Percentiles rank a stretch among this genome's conserved stretches.
Evolutionary conservation across 2,329 filamentous ascomycete species (phyloP).

Genomic region (Tolypocladium inflatum): DNA sequence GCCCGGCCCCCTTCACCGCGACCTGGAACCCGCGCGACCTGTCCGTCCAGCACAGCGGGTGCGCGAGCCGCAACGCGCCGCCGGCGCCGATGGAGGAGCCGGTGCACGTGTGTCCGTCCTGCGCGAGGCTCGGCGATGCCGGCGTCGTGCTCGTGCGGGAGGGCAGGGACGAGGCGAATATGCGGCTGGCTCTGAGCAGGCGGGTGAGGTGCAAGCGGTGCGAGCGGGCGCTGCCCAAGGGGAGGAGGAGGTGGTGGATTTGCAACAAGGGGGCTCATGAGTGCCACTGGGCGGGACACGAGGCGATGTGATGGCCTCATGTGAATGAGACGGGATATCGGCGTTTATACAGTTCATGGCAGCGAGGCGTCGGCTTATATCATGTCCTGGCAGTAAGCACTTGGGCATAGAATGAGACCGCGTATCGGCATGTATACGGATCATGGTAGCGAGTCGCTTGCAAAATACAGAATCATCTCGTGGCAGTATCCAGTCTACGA

Average conservation of each 20-base stretch:
- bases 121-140: constrained; percentile 1
- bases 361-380: too few species aligned
- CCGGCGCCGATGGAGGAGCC: not conserved
- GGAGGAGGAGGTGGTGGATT: constrained; percentile 8
- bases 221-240: constrained; percentile 2
- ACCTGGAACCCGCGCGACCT: constrained; percentile 4
- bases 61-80: not conserved
- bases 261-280: constrained; percentile 5
- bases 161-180: constrained; percentile 1
- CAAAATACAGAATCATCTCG: too few species aligned
- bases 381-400: too few species aligned
- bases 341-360: too few species aligned
- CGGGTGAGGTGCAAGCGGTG: constrained; percentile 6
- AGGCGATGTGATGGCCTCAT: not conserved
- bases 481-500: not conserved
- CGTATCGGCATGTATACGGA: too few species aligned
- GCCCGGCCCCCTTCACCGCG: not conserved
- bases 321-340: too few species aligned
- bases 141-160: constrained; percentile 2
- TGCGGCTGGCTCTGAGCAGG: constrained; percentile 1
- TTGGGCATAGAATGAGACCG: too few species aligned
- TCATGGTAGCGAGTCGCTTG: too few species aligned
- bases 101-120: constrained; percentile 4
- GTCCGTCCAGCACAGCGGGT: constrained; percentile 4
- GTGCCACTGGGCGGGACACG: constrained; percentile 9